Base-by-base conservation (phyloP, 768 basidiomycete species). In the Filobasidium floriforme region DNA sequence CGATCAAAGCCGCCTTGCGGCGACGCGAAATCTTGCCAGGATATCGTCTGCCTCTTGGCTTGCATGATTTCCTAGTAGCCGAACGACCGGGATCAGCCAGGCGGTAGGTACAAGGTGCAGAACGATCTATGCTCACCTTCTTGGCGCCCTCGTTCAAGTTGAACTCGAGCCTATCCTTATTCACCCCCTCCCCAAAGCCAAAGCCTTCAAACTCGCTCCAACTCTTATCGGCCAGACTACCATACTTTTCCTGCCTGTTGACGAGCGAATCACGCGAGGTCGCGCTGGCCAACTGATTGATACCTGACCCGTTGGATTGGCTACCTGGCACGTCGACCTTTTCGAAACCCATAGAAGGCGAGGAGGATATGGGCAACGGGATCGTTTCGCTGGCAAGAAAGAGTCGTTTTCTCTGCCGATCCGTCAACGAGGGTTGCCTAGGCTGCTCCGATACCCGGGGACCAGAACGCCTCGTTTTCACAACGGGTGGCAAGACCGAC, bases 161-260 rank as follows among this genome's bases (percentile, higher is more conserved):
- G 77, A 99, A 98, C 73, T 91, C 85, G 40, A 98, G 82, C 78
- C 89, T 89, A 79, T 86, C 54, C 55, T 62, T 69, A 41, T 88
- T 69, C 85, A 82, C 55, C 81, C 79, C 71, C 18, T 80, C 81
- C 7, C 85, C 84, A 68, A 97, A 96, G 0, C 92, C 92, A 79
- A 86, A 82, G 44, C 83, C 80, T 81, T 93, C 90, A 73, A 96
- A 97, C 75, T 89, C 87, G 7, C 90, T 90, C 92, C 92, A 96
- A 73, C 87, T 88, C 68, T 92, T 80, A 66, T 94, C 90, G 0
- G 90, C 89, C 70, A 93, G 75, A 67, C 85, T 90, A 63, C 86
- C 83, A 79, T 89, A 94, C 12, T 32, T 41, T 14, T 41, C 41
- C 11, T 65, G n/a, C n/a, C 44, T 41, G n/a, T 26, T 29, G 15